These are phyloP conservation scores for Daldinia grandis DNA, from an alignment of 495 filamentous ascomycete genomes.

Conservation along the genomic window DNA sequence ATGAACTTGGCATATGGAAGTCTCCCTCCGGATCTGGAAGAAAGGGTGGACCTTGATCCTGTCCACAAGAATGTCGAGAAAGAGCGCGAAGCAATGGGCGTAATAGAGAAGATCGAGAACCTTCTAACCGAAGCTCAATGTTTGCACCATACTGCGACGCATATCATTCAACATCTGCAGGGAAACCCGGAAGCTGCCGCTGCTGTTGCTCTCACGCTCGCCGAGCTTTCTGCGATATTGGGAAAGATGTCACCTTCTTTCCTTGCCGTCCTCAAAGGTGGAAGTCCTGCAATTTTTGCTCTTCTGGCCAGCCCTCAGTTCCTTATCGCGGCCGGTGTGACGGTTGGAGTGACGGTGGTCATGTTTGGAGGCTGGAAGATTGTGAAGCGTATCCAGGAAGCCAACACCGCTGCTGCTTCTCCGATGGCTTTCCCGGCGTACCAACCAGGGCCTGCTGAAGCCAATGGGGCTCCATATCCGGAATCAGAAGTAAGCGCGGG, in stretches of 20 bases:
- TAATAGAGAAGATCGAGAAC: constrained; percentile 73
- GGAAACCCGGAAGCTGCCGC: constrained; percentile 93
- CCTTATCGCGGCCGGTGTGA: constrained; percentile 88
- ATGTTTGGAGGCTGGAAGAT: constrained; percentile 98
- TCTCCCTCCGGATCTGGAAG: constrained; percentile 63
- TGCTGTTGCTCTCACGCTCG: constrained; percentile 90
- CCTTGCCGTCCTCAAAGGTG: constrained; percentile 74
- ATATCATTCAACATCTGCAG: constrained; percentile 87
- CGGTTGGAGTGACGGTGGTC: constrained; percentile 87
- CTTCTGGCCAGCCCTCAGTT: constrained; percentile 92
- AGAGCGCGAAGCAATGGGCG: constrained; percentile 66
- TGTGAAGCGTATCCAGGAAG: constrained; percentile 77
- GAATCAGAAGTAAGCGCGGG: constrained; percentile 42
- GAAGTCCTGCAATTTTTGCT: constrained; percentile 83
- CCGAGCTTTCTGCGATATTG: constrained; percentile 84
- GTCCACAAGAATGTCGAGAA: constrained; percentile 41
- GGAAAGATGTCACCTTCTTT: constrained; percentile 87
- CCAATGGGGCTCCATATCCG: constrained; percentile 28
- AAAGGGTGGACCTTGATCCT: constrained; percentile 53
- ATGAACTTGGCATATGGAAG: constrained; percentile 89
- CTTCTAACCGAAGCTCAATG: constrained; percentile 87
- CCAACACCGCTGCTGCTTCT: constrained; percentile 61
- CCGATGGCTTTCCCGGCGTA: constrained; percentile 44
- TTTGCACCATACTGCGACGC: constrained; percentile 80
- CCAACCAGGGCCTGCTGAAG: constrained; percentile 4